These are phyloP conservation scores for Sporothrix sp. DNA, from an alignment of 2,329 filamentous ascomycete species.

Conservation along the genomic window DNA sequence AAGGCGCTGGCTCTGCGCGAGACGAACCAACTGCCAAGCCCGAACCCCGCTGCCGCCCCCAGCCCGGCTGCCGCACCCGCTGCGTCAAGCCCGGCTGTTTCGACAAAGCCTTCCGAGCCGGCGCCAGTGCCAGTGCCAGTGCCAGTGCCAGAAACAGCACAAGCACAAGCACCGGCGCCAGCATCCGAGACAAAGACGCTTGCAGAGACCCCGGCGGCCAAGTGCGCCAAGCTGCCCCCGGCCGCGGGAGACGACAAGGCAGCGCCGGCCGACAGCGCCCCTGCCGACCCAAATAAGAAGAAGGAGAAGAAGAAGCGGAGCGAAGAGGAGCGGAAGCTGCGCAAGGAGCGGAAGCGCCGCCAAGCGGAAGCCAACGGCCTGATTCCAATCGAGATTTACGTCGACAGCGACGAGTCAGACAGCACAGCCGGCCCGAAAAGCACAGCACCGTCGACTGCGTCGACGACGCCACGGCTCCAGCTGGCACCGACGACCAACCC, in stretches of 20 bases:
- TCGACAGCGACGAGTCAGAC: constrained; percentile 53
- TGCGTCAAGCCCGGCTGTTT: too few relatives aligned
- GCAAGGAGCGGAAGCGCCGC: constrained; percentile 78
- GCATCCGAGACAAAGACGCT: too few relatives aligned
- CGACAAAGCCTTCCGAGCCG: too few relatives aligned
- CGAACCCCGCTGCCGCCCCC: neutral
- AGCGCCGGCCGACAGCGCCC: constrained; percentile 15
- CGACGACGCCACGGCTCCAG: constrained; percentile 41
- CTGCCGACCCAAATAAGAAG: constrained; percentile 48
- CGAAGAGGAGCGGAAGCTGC: constrained; percentile 83
- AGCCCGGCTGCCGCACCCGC: neutral
- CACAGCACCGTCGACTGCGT: constrained; percentile 22
- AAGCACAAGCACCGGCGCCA: neutral
- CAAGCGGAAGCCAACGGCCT: constrained; percentile 81
- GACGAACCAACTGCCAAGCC: constrained; percentile 44
- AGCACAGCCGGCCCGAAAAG: constrained; percentile 11
- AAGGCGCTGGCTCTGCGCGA: constrained; percentile 30
- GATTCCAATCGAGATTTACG: constrained; percentile 72
- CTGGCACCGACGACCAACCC: constrained; percentile 79
- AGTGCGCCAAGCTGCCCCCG: neutral
- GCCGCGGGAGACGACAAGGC: constrained; percentile 22
- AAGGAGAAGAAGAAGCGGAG: constrained; percentile 95
- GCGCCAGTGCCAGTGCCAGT: too few relatives aligned
- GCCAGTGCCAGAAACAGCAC: neutral
- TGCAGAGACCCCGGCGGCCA: neutral